Evolutionary conservation across 495 filamentous ascomycete genomes (phyloP).

Genomic region (Penicillium crystallinum): DNA sequence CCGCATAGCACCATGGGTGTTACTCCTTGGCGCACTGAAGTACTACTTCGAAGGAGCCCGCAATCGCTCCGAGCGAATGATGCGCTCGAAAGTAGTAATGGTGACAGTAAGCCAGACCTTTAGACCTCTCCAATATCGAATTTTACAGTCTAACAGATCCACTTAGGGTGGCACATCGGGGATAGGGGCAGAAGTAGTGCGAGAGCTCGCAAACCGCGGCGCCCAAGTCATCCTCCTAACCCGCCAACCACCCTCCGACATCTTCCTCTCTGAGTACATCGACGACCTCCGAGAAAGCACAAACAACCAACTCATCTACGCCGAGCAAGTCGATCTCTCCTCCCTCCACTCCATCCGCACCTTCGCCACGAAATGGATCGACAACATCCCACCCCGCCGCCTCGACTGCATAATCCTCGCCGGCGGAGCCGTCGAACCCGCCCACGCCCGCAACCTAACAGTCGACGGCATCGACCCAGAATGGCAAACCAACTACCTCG

Average conservation of each 20-base stretch:
- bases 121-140: background rate
- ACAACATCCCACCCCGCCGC: conserved; percentile 87
- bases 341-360: conserved; percentile 81
- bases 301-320: conserved; percentile 87
- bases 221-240: conserved; percentile 90
- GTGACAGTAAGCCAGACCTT: conserved; percentile 58
- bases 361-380: conserved; percentile 98
- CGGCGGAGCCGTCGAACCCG: conserved; percentile 63
- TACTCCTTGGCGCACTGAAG: conserved; percentile 64
- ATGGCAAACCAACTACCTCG: conserved; percentile 92
- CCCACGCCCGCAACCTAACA: conserved; percentile 49
- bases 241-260: conserved; percentile 69
- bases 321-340: conserved; percentile 86
- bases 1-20: conserved; percentile 53
- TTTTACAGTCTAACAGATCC: conserved; percentile 2
- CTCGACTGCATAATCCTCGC: conserved; percentile 91
- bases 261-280: conserved; percentile 88
- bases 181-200: conserved; percentile 72
- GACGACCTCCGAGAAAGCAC: conserved; percentile 75
- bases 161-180: conserved; percentile 84
- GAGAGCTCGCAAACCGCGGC: conserved; percentile 72
- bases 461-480: conserved; percentile 77
- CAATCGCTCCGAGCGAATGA: conserved; percentile 73
- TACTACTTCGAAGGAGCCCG: conserved; percentile 68
- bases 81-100: conserved; percentile 91